Base-by-base conservation (phyloP, 177 flowering plant species). In the Vitis hybrid region DNA sequence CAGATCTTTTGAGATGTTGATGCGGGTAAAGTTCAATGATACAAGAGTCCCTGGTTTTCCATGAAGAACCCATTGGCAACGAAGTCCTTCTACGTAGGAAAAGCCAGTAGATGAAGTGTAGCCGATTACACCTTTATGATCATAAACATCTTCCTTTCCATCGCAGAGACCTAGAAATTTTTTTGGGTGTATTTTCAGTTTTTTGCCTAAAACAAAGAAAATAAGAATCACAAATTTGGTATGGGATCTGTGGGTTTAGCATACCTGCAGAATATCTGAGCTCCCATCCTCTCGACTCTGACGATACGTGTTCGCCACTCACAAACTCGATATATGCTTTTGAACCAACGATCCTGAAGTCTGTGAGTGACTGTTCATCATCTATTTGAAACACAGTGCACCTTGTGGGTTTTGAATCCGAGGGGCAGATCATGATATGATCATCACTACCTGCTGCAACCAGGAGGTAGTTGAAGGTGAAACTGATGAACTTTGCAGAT, bases 61-160 rank as follows among this genome's bases (percentile, higher is more conserved):
- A 73, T 77, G 80, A 64, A 77, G 71, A 15, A 72, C 52, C 80
- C 80, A 73, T 49, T 70, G 68, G 66, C 80, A 78, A 24, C 40
- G 62, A 18, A 74, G 65, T 27, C 77, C 75, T 63, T 67, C 65
- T 19, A 67, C 52, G 12, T 70, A 74, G 61, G 77, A 52, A 65
- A 66, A 56, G 6, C 74, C 70, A 3, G 12, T 40, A 12, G 72
- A 56, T 13, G 66, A 60, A 61, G 50, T 62, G 62, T 74, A 78
- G 46, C 75, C 60, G 11, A 74, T 67, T 13, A 27, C 51, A 13
- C 80, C 77, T 11, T 57, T 1, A 18, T 18, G 71, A 4, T 59
- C 62, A 52, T 78, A 70, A 52, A 74, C 49, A 64, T 78, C 70
- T 74, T 70, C 61, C 71, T 65, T 77, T 32, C 80, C 80, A 52